Percentiles rank a stretch among this genome's conserved stretches.
These are phyloP conservation scores for Fraxinus ornus DNA, from an alignment of 305 asterid species.

Conservation along the genomic window DNA sequence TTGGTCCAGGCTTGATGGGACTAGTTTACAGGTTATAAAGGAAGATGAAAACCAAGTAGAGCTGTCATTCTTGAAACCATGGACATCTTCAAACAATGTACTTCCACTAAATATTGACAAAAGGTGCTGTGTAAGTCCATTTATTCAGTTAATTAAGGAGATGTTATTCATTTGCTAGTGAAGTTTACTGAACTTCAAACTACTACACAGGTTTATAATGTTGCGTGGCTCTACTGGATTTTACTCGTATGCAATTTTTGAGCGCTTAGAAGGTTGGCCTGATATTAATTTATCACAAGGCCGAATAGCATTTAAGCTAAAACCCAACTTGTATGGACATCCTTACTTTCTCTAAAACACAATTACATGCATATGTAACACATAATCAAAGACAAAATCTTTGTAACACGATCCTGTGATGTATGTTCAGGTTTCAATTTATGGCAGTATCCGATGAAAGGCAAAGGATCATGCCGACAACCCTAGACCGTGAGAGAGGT, in stretches of 20 bases:
- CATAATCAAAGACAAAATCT: background rate
- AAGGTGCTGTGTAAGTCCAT: slow-evolving; percentile 58
- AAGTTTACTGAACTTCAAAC: background rate
- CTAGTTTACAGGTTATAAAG: slow-evolving; percentile 30
- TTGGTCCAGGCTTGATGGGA: slow-evolving; percentile 50
- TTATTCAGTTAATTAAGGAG: background rate
- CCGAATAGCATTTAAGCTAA: slow-evolving; percentile 71
- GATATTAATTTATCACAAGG: slow-evolving; percentile 63
- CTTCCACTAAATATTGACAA: slow-evolving; percentile 72
- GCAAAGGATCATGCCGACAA: slow-evolving; percentile 60
- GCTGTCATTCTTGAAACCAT: slow-evolving; percentile 51
- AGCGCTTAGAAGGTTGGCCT: slow-evolving; percentile 79
- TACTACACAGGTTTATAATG: slow-evolving; percentile 48
- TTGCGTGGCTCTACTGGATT: slow-evolving; percentile 71
- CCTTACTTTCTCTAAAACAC: background rate
- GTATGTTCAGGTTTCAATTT: slow-evolving; percentile 55
- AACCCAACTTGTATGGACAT: slow-evolving; percentile 43
- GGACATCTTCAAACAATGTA: slow-evolving; percentile 34
- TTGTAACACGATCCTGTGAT: background rate
- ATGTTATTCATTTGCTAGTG: background rate
- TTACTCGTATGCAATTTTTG: slow-evolving; percentile 63
- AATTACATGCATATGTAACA: background rate
- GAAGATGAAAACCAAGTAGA: slow-evolving; percentile 59
- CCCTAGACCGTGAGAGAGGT: slow-evolving; percentile 38
- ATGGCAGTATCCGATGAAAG: slow-evolving; percentile 83